Evolutionary conservation across 1,284 basidiomycete genomes (phyloP), one percentile per base, ranked within the genome.

Genomic region (Athelia sp.): DNA sequence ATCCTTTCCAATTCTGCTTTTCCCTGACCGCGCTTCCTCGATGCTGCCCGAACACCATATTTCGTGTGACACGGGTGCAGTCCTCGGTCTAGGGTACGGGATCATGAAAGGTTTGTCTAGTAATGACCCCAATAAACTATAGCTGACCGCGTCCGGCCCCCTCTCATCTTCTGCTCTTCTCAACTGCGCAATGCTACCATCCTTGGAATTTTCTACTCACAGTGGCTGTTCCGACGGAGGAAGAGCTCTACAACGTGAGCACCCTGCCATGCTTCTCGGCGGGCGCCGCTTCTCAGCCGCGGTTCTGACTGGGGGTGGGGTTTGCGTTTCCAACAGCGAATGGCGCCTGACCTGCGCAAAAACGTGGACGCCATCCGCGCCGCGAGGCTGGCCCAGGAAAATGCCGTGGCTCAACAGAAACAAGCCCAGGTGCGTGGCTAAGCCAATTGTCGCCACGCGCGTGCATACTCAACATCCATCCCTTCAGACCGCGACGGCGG

Each of bases 301-400:
- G 36, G 36, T 18, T 40, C 26, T 29, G 13, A 29, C 26, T 13
- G 4, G 26, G 13, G 26, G 26, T 13, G 4, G 13, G 13, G 13
- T 6, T 13, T 4, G 26, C 13, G 26, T 13, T 29, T 29, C 45
- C 17, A 46, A 45, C 58, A 87, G 84, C 71, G 74, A 55, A 75
- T 87, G 76, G 71, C 84, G 11, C 84, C 86, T 48, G 84, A 87
- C 64, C 62, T 88, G 50, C 75, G 72, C 56, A 74, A 76, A 45
- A 81, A 79, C 58, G 85, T 87, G 4, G 86, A 87, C 57, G 77
- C 78, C 3, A 75, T 75, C 54, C 76, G 81, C 38, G 74, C 74
- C 15, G 70, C 78, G 6, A 73, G 86, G 47, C 54, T 79, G 19
- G 75, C 78, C 2, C 67, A 75, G 54, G 84, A 87, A 66, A 68